Evolutionary conservation across 495 filamentous ascomycete species (phyloP).

Genomic region (Neurospora sp.): DNA sequence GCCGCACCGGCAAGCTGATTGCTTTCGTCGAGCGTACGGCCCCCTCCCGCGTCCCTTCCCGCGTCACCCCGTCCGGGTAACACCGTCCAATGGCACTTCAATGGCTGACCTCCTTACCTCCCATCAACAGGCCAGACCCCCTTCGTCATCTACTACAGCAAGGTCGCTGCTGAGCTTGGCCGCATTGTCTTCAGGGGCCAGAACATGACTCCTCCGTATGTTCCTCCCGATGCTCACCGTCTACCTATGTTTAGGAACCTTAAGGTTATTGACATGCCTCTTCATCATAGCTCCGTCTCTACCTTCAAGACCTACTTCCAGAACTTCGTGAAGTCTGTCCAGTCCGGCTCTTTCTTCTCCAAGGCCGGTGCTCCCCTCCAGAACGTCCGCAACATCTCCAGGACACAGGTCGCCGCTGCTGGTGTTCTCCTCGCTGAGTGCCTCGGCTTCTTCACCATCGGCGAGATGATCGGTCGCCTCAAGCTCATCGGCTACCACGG

Average conservation of each 20-base stretch:
- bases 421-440: slow-evolving; percentile 78
- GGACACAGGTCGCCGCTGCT: slow-evolving; percentile 53
- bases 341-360: slow-evolving; percentile 42
- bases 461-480: slow-evolving; percentile 89
- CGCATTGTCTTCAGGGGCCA: slow-evolving; percentile 82
- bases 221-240: slow-evolving; percentile 7
- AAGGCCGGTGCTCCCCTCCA: slow-evolving; percentile 42
- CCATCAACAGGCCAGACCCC: slow-evolving; percentile 64
- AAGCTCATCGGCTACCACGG: slow-evolving; percentile 92
- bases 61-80: not conserved
- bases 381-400: slow-evolving; percentile 58
- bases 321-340: slow-evolving; percentile 53
- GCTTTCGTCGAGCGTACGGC: slow-evolving; percentile 75
- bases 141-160: slow-evolving; percentile 78
- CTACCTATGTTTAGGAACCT: not conserved
- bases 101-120: not conserved
- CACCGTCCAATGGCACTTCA: not conserved
- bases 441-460: slow-evolving; percentile 93
- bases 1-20: slow-evolving; percentile 72
- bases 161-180: slow-evolving; percentile 75
- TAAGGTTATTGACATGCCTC: slow-evolving; percentile 18
- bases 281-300: slow-evolving; percentile 50
- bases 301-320: slow-evolving; percentile 86
- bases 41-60: not conserved
- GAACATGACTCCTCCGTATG: slow-evolving; percentile 92